A percentile compares a stretch with the other conserved stretches of the same genome.
These are phyloP conservation scores for Starmera pachycereana DNA, from an alignment of 805 yeast genomes.

Conservation along the genomic window DNA sequence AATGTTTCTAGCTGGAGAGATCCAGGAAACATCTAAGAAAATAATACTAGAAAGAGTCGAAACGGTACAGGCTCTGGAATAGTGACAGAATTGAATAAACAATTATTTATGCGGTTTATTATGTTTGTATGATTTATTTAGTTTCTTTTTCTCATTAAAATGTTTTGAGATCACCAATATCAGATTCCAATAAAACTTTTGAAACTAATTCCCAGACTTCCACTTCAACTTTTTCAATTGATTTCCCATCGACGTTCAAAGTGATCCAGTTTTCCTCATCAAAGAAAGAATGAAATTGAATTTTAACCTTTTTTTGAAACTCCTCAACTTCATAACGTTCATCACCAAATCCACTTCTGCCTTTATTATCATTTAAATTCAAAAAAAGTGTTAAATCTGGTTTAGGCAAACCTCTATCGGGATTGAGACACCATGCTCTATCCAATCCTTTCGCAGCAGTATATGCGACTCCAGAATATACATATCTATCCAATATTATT, in stretches of 20 bases:
- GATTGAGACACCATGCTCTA: conserved; percentile 66
- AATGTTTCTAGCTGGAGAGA: conserved; percentile 81
- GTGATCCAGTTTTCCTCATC: conserved; percentile 29
- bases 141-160: neutral
- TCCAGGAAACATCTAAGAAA: conserved; percentile 74
- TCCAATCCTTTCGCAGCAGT: conserved; percentile 76
- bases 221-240: conserved; percentile 43
- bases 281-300: conserved; percentile 43
- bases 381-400: conserved; percentile 83
- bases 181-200: conserved; percentile 1
- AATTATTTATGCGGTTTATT: neutral
- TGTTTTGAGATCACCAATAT: conserved; percentile 3
- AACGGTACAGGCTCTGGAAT: conserved; percentile 53
- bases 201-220: conserved; percentile 31
- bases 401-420: conserved; percentile 75
- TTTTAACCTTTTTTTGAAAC: conserved; percentile 66
- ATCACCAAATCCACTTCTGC: conserved; percentile 81
- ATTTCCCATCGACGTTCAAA: conserved; percentile 49
- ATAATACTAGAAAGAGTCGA: conserved; percentile 55
- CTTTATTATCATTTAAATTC: conserved; percentile 38
- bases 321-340: conserved; percentile 76
- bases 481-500: conserved; percentile 76
- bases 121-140: neutral
- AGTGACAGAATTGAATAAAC: conserved; percentile 4
- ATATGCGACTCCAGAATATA: conserved; percentile 89